Base-by-base conservation (phyloP, 2,329 filamentous ascomycete genomes). In the Neonectria ditissima region DNA sequence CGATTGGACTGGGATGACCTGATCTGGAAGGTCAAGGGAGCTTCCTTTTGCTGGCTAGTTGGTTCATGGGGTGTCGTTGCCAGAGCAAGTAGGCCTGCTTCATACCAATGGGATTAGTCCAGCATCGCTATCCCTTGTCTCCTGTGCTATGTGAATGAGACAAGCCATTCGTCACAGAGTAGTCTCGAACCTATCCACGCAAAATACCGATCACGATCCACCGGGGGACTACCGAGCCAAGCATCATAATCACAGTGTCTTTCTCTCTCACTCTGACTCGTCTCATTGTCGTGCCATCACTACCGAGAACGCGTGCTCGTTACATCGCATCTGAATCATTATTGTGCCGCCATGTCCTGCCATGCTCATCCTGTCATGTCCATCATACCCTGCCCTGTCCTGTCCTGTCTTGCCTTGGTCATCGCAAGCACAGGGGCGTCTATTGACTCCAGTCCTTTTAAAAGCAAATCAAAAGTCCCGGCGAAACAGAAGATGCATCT, bases 301-400 rank as follows among this genome's bases (percentile, higher is more conserved):
- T 32, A 50, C 45, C 44, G 37, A 18, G 22, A 51, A 30, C 34
- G 18, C 20, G 37, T 26, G 22, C 54, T 41, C 50, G 28, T 59
- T 41, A 45, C 50, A 37, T 59, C 51, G 56, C 41, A 53, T 47
- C 56, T 53, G 48, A 59, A 54, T 61, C 58, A 55, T 44, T 61
- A 52, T 41, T 16, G 37, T 61, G 45, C 26, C 44, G 51, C 44
- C 52, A 43, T 55, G 20, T 39, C 37, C 37, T 45, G n/a, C 45
- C 44, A 24, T 61, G 52, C 45, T 37, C n/a, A 18, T 39, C 37
- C 28, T 55, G n/a, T n/a, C n/a, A n/a, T n/a, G n/a, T n/a, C n/a
- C n/a, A n/a, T n/a, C n/a, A n/a, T n/a, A 14, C 34, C 34, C 34
- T 55, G 32, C 41, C 44, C 34, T 61, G 52, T 41, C 45, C 37